Evolutionary conservation across 176 grass and related monocot genomes (phyloP).

Genomic region (Otatea glauca): DNA sequence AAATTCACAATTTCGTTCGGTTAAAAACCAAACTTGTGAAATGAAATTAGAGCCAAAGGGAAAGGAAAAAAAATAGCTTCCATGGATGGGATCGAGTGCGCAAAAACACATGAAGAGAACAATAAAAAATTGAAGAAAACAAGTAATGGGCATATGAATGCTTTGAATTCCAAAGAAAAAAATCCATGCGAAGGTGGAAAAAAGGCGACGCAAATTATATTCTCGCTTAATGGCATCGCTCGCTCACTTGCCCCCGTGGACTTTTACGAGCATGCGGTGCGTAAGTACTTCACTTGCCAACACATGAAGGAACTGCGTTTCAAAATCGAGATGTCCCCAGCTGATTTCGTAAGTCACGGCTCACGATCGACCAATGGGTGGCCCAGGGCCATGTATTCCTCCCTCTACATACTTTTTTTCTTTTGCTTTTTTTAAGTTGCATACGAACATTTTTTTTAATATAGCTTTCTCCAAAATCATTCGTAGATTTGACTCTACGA

Average conservation of each 20-base stretch:
- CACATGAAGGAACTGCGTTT: neutral
- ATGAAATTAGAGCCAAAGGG: too few species aligned
- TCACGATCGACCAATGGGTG: neutral
- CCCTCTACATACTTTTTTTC: too few species aligned
- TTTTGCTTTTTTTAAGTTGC: too few species aligned
- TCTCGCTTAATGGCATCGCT: neutral
- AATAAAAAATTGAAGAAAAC: too few species aligned
- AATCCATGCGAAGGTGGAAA: neutral
- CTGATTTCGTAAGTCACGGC: neutral
- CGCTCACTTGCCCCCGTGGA: neutral
- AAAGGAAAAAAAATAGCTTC: too few species aligned
- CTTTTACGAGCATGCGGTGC: neutral
- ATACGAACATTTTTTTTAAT: too few species aligned
- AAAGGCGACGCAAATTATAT: neutral
- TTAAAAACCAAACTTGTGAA: too few species aligned
- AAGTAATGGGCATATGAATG: too few species aligned
- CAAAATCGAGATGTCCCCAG: constrained; percentile 10
- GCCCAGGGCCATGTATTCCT: neutral
- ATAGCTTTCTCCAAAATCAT: too few species aligned
- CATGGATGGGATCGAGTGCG: neutral
- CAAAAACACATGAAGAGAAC: neutral
- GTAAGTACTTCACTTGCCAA: neutral
- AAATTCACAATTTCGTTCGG: too few species aligned
- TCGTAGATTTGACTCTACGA: too few species aligned
- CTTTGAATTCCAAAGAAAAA: neutral